phyloP scores from a whole-genome alignment of 2,329 filamentous ascomycete species.

The Lithohypha guttulata region DNA sequence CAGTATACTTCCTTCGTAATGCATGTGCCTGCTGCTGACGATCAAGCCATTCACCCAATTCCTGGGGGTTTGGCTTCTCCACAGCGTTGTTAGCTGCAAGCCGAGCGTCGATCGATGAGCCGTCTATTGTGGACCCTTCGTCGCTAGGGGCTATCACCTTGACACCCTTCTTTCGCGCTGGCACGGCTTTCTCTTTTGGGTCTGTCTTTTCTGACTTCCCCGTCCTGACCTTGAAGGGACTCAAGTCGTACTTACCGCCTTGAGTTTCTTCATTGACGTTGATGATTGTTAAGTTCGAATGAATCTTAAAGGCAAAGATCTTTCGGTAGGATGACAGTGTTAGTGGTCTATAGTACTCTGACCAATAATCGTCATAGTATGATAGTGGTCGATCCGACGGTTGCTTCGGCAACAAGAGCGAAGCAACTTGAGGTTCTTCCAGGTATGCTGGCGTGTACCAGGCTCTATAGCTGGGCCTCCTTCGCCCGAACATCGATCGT shows the following conservation, averaged over 20 bases:
- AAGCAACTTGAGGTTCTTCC: conserved; percentile 50
- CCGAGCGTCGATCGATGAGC: conserved; percentile 12
- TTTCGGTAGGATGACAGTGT: conserved; percentile 83
- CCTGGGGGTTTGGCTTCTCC: conserved; percentile 23
- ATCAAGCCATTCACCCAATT: conserved; percentile 24
- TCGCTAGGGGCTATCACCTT: conserved; percentile 54
- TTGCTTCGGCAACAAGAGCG: conserved; percentile 30
- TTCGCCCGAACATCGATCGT: conserved; percentile 55
- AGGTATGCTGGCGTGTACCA: conserved; percentile 77
- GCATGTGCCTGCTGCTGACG: conserved; percentile 25
- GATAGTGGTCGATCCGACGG: conserved; percentile 38
- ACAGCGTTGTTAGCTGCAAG: conserved; percentile 25
- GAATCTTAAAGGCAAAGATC: conserved; percentile 86
- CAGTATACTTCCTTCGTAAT: conserved; percentile 24
- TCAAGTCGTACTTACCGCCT: conserved; percentile 65
- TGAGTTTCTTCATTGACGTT: conserved; percentile 62
- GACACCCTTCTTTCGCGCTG: conserved; percentile 51
- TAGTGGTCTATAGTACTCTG: conserved; percentile 87
- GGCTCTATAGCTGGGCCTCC: conserved; percentile 63
- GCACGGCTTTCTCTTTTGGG: conserved; percentile 47
- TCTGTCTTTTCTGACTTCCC: conserved; percentile 43
- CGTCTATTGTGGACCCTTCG: conserved; percentile 31
- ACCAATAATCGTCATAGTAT: conserved; percentile 87
- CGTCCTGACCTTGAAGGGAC: conserved; percentile 73
- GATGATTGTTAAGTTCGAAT: conserved; percentile 74